Conservation (phyloP, 83 land plant species). For the Picea mariana region DNA sequence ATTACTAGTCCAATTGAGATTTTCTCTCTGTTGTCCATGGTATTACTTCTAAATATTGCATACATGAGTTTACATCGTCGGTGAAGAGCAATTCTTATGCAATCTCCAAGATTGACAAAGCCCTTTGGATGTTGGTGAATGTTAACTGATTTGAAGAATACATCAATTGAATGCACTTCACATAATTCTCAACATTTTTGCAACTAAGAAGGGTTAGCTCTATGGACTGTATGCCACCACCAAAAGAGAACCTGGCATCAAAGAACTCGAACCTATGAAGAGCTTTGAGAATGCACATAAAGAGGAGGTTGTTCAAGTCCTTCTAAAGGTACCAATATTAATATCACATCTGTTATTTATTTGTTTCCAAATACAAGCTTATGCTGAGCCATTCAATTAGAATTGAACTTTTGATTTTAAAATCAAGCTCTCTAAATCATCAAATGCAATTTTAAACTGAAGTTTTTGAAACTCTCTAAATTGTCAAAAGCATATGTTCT, state of each 20-base stretch:
- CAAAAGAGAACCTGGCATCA: conserved; percentile 29
- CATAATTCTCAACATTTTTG: conserved; percentile 22
- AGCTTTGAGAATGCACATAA: conserved; percentile 27
- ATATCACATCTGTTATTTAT: conserved; percentile 29
- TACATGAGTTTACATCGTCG: conserved; percentile 35
- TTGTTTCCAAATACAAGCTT: conserved; percentile 26
- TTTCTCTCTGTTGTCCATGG: conserved; percentile 32
- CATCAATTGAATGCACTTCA: conserved; percentile 24
- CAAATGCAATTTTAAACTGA: no score
- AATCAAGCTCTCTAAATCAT: no score
- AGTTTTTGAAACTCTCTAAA: not conserved
- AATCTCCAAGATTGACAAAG: conserved; percentile 29
- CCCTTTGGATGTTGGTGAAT: conserved; percentile 27
- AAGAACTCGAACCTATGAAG: conserved; percentile 32
- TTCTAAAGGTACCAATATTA: conserved; percentile 20
- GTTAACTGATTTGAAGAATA: conserved; percentile 29
- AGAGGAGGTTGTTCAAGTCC: conserved; percentile 17
- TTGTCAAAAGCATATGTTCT: not conserved
- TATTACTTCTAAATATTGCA: conserved; percentile 33
- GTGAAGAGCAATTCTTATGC: conserved; percentile 35
- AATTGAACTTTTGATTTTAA: no score
- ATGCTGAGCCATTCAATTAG: no score
- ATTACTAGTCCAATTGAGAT: no score
- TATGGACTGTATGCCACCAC: conserved; percentile 12
- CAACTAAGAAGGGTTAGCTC: conserved; percentile 29